These are phyloP conservation scores for Scheffersomyces illinoinensis DNA, from an alignment of 1,139 yeast genomes.

Conservation along the genomic window DNA sequence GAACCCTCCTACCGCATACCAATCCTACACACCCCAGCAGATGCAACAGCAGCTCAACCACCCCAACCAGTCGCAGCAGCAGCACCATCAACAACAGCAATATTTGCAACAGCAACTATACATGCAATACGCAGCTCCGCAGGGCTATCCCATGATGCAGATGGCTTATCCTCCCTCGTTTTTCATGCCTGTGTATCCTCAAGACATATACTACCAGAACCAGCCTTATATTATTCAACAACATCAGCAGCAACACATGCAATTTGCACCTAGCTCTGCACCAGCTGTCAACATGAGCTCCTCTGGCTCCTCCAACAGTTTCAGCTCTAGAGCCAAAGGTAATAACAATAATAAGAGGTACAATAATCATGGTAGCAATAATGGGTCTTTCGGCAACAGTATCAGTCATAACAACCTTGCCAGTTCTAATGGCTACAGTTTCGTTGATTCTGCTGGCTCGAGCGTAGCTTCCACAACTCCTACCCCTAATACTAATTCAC, in stretches of 20 bases:
- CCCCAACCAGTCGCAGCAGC: conserved; percentile 18
- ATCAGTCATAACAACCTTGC: not conserved
- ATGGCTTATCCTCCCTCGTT: conserved; percentile 15
- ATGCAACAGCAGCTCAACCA: conserved; percentile 17
- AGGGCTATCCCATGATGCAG: conserved; percentile 14
- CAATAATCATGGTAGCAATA: not conserved
- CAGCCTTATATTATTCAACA: conserved; percentile 17
- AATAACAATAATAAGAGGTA: conserved; percentile 1
- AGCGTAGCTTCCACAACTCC: conserved; percentile 7
- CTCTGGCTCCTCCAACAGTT: not conserved
- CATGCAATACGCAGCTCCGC: conserved; percentile 14
- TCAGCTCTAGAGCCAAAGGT: not conserved
- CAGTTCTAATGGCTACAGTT: not conserved
- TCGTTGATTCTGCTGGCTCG: conserved; percentile 1
- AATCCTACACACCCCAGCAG: conserved; percentile 9
- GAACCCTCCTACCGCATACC: conserved; percentile 14
- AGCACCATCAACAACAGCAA: conserved; percentile 16
- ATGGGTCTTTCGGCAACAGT: not conserved
- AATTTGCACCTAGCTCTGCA: conserved; percentile 7
- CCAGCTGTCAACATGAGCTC: not conserved
- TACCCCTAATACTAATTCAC: not conserved
- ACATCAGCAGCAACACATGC: conserved; percentile 9
- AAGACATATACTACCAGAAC: conserved; percentile 15
- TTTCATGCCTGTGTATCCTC: conserved; percentile 16
- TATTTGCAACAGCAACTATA: conserved; percentile 14